A percentile compares a stretch with the other conserved stretches of the same genome.
Evolutionary conservation across 805 yeast species (phyloP).

Genomic region (Candida palmyrensis): DNA sequence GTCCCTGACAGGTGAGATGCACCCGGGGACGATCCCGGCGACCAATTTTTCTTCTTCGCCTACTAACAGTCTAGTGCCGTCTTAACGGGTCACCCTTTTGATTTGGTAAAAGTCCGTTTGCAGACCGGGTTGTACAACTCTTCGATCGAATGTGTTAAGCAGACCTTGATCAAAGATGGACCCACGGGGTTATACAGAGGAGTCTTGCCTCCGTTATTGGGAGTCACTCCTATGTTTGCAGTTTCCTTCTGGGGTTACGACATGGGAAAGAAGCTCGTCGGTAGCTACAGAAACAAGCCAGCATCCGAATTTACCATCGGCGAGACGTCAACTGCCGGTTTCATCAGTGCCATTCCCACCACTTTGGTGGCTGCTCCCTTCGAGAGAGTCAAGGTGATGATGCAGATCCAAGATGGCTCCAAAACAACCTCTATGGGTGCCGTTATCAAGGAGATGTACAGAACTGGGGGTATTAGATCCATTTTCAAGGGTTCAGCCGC

Average conservation of each 20-base stretch:
- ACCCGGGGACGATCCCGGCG: neutral
- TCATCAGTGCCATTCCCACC: slow-evolving; percentile 90
- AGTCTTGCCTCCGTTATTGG: slow-evolving; percentile 89
- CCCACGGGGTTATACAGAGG: slow-evolving; percentile 84
- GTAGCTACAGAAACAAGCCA: slow-evolving; percentile 33
- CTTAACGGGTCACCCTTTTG: slow-evolving; percentile 94
- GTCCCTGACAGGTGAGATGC: too few species aligned
- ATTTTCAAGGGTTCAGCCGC: slow-evolving; percentile 89
- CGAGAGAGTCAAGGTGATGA: slow-evolving; percentile 89
- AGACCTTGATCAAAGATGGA: slow-evolving; percentile 71
- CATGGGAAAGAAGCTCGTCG: slow-evolving; percentile 75
- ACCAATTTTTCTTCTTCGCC: neutral
- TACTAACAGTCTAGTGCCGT: slow-evolving; percentile 55
- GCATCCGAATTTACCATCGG: slow-evolving; percentile 48
- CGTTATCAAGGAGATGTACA: slow-evolving; percentile 63
- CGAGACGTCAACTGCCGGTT: slow-evolving; percentile 88
- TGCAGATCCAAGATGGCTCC: slow-evolving; percentile 63
- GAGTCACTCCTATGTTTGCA: slow-evolving; percentile 98
- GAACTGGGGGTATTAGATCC: slow-evolving; percentile 77
- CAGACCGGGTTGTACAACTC: slow-evolving; percentile 74
- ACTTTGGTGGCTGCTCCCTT: slow-evolving; percentile 97
- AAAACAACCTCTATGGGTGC: slow-evolving; percentile 47
- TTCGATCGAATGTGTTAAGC: slow-evolving; percentile 61
- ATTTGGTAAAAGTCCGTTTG: slow-evolving; percentile 83
- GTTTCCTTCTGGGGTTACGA: slow-evolving; percentile 98